Conservation (phyloP, 306 rosid genomes). For the Lathyrus sativus region DNA sequence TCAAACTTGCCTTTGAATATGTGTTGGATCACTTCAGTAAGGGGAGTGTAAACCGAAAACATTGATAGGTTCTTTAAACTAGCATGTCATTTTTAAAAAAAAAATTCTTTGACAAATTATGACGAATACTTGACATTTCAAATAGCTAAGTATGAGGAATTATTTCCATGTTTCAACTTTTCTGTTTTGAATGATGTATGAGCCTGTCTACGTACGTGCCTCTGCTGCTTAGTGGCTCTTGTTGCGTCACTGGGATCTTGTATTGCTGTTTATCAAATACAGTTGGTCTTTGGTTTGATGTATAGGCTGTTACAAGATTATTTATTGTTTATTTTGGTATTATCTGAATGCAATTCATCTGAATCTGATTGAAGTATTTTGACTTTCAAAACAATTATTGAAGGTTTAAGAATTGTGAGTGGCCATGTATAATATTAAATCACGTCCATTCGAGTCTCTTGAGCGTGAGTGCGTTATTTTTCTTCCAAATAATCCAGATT, state of each 20-base stretch:
- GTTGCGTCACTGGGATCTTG: conserved; percentile 24
- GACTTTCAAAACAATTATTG: conserved; percentile 16
- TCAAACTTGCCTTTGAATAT: conserved; percentile 18
- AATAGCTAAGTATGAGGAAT: conserved; percentile 44
- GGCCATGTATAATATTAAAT: conserved; percentile 12
- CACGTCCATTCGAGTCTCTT: conserved; percentile 12
- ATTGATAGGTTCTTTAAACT: conserved; percentile 2
- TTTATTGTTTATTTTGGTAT: conserved; percentile 24
- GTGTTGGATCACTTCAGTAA: conserved; percentile 13
- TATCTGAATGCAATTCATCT: conserved; percentile 19
- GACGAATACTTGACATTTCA: conserved; percentile 24
- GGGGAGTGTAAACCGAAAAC: background rate
- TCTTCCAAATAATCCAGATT: conserved; percentile 29
- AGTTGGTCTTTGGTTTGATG: conserved; percentile 35
- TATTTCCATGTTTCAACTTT: conserved; percentile 30
- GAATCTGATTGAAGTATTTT: conserved; percentile 33
- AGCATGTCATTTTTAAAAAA: conserved; percentile 36
- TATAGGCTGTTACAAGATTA: background rate
- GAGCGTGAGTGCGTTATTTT: conserved; percentile 7
- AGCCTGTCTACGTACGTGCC: background rate
- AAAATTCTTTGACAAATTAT: background rate
- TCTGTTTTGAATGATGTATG: conserved; percentile 28
- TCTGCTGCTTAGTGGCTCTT: conserved; percentile 22
- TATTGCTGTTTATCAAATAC: conserved; percentile 17
- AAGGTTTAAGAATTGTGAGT: background rate